Conservation (phyloP, 176 grass and related monocot species). For the Raddia distichophylla region DNA sequence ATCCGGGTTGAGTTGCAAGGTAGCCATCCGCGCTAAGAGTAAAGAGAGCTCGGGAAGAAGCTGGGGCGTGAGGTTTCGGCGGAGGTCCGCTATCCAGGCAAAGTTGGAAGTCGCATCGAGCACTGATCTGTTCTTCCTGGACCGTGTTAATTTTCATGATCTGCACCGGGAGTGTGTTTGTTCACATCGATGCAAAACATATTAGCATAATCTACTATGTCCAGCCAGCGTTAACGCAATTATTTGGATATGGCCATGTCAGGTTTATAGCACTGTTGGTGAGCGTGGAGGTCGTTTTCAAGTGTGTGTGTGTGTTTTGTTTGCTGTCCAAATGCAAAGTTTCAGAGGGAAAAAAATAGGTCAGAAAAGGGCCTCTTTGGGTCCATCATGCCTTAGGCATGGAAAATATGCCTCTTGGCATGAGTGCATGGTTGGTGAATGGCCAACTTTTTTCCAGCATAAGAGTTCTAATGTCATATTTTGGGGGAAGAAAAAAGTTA, state of each 20-base stretch:
- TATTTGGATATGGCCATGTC: background rate
- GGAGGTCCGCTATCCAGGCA: no score
- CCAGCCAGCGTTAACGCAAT: background rate
- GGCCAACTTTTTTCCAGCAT: slow-evolving; percentile 28
- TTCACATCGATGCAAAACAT: slow-evolving; percentile 12
- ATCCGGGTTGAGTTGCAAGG: no score
- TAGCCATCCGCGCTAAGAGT: no score
- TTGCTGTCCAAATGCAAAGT: slow-evolving; percentile 41
- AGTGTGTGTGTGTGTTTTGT: background rate
- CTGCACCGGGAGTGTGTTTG: background rate
- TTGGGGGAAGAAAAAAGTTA: slow-evolving; percentile 10
- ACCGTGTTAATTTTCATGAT: slow-evolving; percentile 9
- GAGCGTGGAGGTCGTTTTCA: slow-evolving; percentile 43
- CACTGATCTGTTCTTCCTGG: no score
- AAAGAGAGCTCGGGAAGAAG: no score
- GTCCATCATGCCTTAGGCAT: slow-evolving; percentile 54
- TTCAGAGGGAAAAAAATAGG: slow-evolving; percentile 48
- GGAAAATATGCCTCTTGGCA: slow-evolving; percentile 60
- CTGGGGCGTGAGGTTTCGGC: no score
- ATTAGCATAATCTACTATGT: background rate
- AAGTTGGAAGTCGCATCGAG: no score
- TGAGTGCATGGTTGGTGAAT: slow-evolving; percentile 56
- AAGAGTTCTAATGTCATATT: slow-evolving; percentile 42
- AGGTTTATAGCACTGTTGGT: slow-evolving; percentile 11
- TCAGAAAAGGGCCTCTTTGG: slow-evolving; percentile 27